Conservation (phyloP, 1,284 basidiomycete species). For the Sporisorium exsertum region DNA sequence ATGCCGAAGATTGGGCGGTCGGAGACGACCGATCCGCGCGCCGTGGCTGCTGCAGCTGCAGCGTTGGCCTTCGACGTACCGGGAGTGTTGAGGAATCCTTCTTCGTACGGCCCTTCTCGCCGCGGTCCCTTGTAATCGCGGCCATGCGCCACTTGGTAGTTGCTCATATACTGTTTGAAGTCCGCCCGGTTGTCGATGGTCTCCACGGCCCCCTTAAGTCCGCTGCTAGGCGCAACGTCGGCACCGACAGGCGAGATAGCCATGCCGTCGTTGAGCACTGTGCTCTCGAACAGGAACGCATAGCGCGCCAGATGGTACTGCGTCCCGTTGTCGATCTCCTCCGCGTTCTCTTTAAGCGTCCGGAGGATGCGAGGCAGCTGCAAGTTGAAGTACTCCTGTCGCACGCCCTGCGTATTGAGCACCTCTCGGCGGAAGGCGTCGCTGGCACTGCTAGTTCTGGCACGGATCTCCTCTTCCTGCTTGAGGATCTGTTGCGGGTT, state of each 20-base stretch:
- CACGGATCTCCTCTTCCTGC: slow-evolving; percentile 93
- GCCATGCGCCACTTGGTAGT: slow-evolving; percentile 86
- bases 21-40: slow-evolving; percentile 60
- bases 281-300: slow-evolving; percentile 91
- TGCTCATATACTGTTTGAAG: slow-evolving; percentile 97
- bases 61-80: slow-evolving; percentile 10
- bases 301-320: slow-evolving; percentile 97
- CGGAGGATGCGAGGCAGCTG: slow-evolving; percentile 92
- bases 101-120: slow-evolving; percentile 69
- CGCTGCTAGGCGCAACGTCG: slow-evolving; percentile 67
- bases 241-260: slow-evolving; percentile 79
- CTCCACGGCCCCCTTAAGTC: slow-evolving; percentile 87
- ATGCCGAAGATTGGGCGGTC: slow-evolving; percentile 79
- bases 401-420: slow-evolving; percentile 86
- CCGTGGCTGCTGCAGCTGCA: background rate
- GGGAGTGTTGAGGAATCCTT: slow-evolving; percentile 62
- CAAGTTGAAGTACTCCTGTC: slow-evolving; percentile 95
- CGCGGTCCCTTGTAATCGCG: slow-evolving; percentile 71
- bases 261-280: slow-evolving; percentile 86
- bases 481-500: slow-evolving; percentile 91
- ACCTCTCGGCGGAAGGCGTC: slow-evolving; percentile 92
- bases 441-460: slow-evolving; percentile 83
- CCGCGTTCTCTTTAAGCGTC: slow-evolving; percentile 91
- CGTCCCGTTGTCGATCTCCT: slow-evolving; percentile 94
- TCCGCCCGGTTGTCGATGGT: slow-evolving; percentile 92